These are phyloP conservation scores for Dipteronia dyeriana DNA, from an alignment of 345 rosid genomes.

Conservation along the genomic window DNA sequence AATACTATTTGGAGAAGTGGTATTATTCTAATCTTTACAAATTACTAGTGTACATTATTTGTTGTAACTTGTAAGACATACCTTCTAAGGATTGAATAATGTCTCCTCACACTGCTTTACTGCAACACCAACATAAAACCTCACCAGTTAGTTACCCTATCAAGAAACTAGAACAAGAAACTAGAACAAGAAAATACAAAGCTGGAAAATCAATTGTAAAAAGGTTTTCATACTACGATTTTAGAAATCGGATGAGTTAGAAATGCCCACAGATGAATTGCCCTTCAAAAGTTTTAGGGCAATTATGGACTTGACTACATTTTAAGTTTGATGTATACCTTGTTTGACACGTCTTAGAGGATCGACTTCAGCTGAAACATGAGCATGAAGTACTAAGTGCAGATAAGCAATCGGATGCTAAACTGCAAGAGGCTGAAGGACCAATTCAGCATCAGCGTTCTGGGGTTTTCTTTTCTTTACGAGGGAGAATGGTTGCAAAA, in stretches of 20 bases:
- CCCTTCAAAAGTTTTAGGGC: no score
- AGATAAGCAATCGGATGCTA: constrained; percentile 28
- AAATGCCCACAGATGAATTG: no score
- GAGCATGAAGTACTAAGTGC: not conserved
- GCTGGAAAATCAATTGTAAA: no score
- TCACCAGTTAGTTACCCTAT: not conserved
- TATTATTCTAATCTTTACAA: not conserved
- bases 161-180: not conserved
- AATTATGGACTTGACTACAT: not conserved
- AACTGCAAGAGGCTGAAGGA: constrained; percentile 47
- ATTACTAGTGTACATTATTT: not conserved
- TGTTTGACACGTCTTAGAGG: not conserved
- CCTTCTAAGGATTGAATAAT: not conserved
- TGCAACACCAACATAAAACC: not conserved
- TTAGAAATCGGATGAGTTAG: no score
- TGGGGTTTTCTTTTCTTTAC: constrained; percentile 42
- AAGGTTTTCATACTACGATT: no score
- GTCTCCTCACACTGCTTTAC: constrained; percentile 2
- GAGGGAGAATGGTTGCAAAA: constrained; percentile 48
- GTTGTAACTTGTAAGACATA: not conserved
- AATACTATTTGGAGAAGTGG: no score
- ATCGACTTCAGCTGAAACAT: not conserved
- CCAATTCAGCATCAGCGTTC: constrained; percentile 40
- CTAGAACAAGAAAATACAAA: not conserved
- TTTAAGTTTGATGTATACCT: not conserved